Evolutionary conservation across 768 basidiomycete species (phyloP).

Genomic region (Punctularia strigosozonata): DNA sequence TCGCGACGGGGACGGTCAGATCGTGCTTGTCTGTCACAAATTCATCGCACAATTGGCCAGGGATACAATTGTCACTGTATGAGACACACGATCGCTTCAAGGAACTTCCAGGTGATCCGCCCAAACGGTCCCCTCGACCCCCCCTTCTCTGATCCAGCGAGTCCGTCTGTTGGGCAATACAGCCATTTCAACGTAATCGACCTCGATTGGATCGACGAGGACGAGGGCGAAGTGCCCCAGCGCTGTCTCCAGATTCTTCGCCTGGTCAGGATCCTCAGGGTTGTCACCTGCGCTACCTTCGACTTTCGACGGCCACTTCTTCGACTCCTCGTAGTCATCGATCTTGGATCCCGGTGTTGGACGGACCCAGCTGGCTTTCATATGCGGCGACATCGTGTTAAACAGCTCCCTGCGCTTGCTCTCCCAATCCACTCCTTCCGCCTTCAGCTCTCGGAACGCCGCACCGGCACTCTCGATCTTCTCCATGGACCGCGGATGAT

Average conservation of each 20-base stretch:
- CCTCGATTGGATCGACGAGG: slow-evolving; percentile 54
- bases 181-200: slow-evolving; percentile 59
- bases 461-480: slow-evolving; percentile 8
- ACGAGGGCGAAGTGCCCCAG: slow-evolving; percentile 60
- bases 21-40: no score
- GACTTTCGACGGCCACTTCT: slow-evolving; percentile 47
- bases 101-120: no score
- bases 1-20: no score
- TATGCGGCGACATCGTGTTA: slow-evolving; percentile 39
- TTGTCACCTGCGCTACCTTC: slow-evolving; percentile 27
- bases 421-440: slow-evolving; percentile 51
- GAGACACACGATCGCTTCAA: no score
- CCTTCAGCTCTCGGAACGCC: slow-evolving; percentile 23
- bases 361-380: slow-evolving; percentile 65
- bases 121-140: slow-evolving; percentile 40
- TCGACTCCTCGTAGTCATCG: slow-evolving; percentile 43
- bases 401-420: slow-evolving; percentile 48
- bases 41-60: no score
- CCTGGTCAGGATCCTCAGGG: slow-evolving; percentile 28
- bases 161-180: slow-evolving; percentile 47
- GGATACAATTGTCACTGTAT: no score
- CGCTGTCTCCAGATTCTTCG: slow-evolving; percentile 38
- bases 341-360: slow-evolving; percentile 53
- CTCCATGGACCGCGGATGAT: slow-evolving; percentile 14
- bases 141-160: slow-evolving; percentile 33